Evolutionary conservation across 495 filamentous ascomycete species (phyloP).

Genomic region (Trichoderma orchidacearum): DNA sequence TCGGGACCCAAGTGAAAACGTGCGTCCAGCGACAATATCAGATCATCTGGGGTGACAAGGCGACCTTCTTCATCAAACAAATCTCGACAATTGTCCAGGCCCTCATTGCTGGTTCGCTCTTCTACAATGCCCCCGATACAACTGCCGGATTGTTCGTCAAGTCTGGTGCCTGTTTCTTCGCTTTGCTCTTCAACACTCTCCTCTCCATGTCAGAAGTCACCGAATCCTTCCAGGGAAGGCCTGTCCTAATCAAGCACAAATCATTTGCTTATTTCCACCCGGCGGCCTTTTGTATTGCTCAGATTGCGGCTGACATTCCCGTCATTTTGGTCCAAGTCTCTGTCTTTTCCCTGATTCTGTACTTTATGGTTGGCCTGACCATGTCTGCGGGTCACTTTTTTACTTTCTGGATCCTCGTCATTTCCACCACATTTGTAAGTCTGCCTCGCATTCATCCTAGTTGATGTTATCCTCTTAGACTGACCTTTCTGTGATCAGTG

Average conservation of each 20-base stretch:
- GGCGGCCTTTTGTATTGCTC: slow-evolving; percentile 62
- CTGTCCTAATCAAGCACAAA: slow-evolving; percentile 72
- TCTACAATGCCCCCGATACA: slow-evolving; percentile 55
- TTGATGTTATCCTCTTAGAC: background rate
- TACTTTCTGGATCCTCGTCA: slow-evolving; percentile 49
- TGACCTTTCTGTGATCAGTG: slow-evolving; percentile 29
- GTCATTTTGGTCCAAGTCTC: slow-evolving; percentile 54
- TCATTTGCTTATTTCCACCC: slow-evolving; percentile 76
- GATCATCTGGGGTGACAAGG: slow-evolving; percentile 46
- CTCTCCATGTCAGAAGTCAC: slow-evolving; percentile 67
- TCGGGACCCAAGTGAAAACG: slow-evolving; percentile 42
- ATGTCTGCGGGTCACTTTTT: slow-evolving; percentile 70
- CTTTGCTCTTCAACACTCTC: slow-evolving; percentile 68
- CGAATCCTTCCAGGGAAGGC: slow-evolving; percentile 52
- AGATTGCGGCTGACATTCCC: slow-evolving; percentile 64
- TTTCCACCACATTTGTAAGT: slow-evolving; percentile 35
- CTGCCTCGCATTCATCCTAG: background rate
- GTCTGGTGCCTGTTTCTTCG: slow-evolving; percentile 52
- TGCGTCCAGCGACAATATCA: slow-evolving; percentile 41
- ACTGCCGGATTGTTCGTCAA: slow-evolving; percentile 38
- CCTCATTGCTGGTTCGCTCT: slow-evolving; percentile 64
- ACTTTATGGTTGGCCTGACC: slow-evolving; percentile 63
- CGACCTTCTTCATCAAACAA: slow-evolving; percentile 47
- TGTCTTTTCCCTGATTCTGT: slow-evolving; percentile 62
- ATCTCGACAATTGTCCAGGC: slow-evolving; percentile 44